A percentile compares a stretch with the other conserved stretches of the same genome.
Conservation (phyloP, 2,329 filamentous ascomycete species). For the Aspergillus felis region DNA sequence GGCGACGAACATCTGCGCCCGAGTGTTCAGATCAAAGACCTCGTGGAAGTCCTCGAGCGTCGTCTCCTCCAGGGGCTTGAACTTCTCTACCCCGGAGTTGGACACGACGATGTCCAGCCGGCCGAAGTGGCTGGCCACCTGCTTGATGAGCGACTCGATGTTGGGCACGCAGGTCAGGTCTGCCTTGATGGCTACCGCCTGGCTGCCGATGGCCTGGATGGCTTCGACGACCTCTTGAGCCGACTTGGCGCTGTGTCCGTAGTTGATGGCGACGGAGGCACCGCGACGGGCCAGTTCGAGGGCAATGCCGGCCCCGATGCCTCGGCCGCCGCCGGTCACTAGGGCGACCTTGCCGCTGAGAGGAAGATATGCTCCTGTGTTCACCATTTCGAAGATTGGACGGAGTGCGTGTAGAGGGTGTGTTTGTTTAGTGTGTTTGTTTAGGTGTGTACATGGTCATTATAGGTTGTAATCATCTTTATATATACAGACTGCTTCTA, state of each 20-base stretch:
- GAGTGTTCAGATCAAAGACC: constrained; percentile 60
- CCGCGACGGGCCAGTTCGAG: constrained; percentile 39
- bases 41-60: constrained; percentile 41
- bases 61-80: constrained; percentile 39
- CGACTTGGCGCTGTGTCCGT: constrained; percentile 57
- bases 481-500: neutral
- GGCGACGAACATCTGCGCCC: constrained; percentile 61
- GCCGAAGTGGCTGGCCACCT: constrained; percentile 61
- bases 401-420: neutral
- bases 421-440: neutral
- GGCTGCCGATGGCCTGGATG: constrained; percentile 62
- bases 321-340: constrained; percentile 35
- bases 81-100: constrained; percentile 19
- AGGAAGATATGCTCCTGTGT: neutral
- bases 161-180: constrained; percentile 63
- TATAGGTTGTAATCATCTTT: neutral
- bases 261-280: constrained; percentile 40
- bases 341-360: constrained; percentile 37
- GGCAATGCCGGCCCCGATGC: constrained; percentile 41
- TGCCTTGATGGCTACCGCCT: constrained; percentile 63
- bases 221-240: constrained; percentile 63
- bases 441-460: neutral
- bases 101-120: constrained; percentile 63
- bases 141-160: constrained; percentile 60
- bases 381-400: neutral